These are phyloP conservation scores for Prasinococcaceae sp. DNA, from an alignment of 139 green algal genomes.

Conservation along the genomic window DNA sequence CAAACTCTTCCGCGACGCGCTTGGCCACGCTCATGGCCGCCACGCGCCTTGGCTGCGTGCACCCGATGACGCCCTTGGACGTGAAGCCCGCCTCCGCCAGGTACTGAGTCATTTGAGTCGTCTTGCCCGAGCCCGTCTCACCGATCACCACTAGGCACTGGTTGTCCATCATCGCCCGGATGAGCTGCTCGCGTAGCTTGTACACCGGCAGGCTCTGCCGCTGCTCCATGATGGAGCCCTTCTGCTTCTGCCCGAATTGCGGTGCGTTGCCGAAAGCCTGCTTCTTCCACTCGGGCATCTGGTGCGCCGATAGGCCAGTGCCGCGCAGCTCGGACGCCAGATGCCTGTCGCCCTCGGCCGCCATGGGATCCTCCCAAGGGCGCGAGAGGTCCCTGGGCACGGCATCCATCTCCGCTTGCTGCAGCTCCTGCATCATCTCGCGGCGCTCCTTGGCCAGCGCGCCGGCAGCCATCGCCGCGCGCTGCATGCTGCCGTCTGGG, in stretches of 20 bases:
- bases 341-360: conserved; percentile 42
- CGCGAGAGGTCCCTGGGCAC: conserved; percentile 82
- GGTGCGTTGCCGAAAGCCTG: conserved; percentile 76
- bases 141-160: conserved; percentile 69
- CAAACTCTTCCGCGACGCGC: conserved; percentile 86
- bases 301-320: conserved; percentile 39
- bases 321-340: conserved; percentile 70
- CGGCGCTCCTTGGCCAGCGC: conserved; percentile 89
- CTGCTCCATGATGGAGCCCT: conserved; percentile 79
- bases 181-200: conserved; percentile 74
- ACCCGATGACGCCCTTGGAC: conserved; percentile 58
- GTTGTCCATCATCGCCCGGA: conserved; percentile 78
- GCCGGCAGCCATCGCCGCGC: conserved; percentile 84
- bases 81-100: conserved; percentile 73
- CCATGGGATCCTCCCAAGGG: conserved; percentile 94
- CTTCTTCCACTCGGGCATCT: conserved; percentile 43
- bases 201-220: conserved; percentile 87
- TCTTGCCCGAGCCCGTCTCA: conserved; percentile 92
- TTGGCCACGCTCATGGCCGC: conserved; percentile 92
- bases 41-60: conserved; percentile 87
- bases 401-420: conserved; percentile 6
- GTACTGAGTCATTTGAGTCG: conserved; percentile 92
- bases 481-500: conserved; percentile 87
- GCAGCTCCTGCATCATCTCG: conserved; percentile 47
- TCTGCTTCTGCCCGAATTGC: conserved; percentile 66